Base-by-base conservation (phyloP, 2,329 filamentous ascomycete genomes). In the Colletotrichum sp. region DNA sequence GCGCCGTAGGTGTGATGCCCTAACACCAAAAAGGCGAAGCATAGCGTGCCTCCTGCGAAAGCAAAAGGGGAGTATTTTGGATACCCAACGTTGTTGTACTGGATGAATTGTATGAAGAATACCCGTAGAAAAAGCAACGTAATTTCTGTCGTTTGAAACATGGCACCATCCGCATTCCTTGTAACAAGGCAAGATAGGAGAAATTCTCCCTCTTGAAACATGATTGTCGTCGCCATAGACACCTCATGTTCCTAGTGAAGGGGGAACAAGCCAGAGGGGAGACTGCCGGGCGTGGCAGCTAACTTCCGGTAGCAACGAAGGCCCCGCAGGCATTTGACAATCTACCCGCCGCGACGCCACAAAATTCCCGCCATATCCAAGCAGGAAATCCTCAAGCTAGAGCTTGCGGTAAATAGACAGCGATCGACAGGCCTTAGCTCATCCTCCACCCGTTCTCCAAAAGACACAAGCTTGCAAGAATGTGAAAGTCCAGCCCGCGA, bases 1-100 rank as follows among this genome's bases (percentile, higher is more conserved):
- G 80, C 77, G 34, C 79, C 79, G 39, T 88, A 79, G 78, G 27
- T 55, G 49, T 19, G 57, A 15, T 22, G 39, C 52, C 6, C 30
- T 32, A 44, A 62, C 52, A 30, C 22, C 6, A 39, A 66, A 3
- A 59, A 29, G 25, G n/a, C 27, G 57, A 30, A 61, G 57, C 57
- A 32, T 59, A 59, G 27, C 15, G 55, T 59, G 22, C 27, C 27
- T 59, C 25, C 22, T 59, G 55, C 55, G 22, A 27, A 30, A 49
- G 44, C 11, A 34, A 68, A 34, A 34, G n/a, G 44, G 63, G 44
- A 52, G 13, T 22, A 52, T 52, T 52, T 27, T 63, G 44, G 65
- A 70, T 64, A 74, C 57, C 66, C 52, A 32, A 25, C 13, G 32
- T 49, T 39, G 55, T 27, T 66, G 36, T 25, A 27, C 57, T 69